A percentile compares a stretch with the other conserved stretches of the same genome.
phyloP scores from a whole-genome alignment of 495 filamentous ascomycete species.

The Mytilinidion resinicola region DNA sequence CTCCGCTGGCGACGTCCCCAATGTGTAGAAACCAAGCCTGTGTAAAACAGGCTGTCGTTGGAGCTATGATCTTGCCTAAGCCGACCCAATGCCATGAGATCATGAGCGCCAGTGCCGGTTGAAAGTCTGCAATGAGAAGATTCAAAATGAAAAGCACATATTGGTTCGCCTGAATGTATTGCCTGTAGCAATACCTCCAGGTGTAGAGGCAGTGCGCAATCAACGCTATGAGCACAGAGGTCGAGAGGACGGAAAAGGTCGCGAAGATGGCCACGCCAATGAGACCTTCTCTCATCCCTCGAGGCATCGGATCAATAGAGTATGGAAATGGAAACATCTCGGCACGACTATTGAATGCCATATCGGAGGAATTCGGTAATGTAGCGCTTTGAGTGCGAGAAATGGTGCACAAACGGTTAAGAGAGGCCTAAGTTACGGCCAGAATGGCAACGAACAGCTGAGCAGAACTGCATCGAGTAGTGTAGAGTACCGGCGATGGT shows the following conservation, averaged over 20 bases:
- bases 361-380: too few species aligned
- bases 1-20: slow-evolving; percentile 62
- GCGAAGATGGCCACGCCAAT: slow-evolving; percentile 30
- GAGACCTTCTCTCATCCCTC: slow-evolving; percentile 22
- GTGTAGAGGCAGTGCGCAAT: slow-evolving; percentile 32
- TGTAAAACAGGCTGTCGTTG: slow-evolving; percentile 52
- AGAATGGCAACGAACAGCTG: too few species aligned
- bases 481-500: too few species aligned
- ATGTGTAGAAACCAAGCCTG: slow-evolving; percentile 68
- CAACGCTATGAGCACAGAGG: slow-evolving; percentile 28
- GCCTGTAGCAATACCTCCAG: slow-evolving; percentile 32
- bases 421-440: too few species aligned
- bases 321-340: slow-evolving; percentile 27
- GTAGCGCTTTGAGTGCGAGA: too few species aligned
- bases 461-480: too few species aligned
- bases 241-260: slow-evolving; percentile 29
- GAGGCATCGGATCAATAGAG: slow-evolving; percentile 29
- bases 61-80: slow-evolving; percentile 51
- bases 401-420: too few species aligned
- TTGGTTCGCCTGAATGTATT: slow-evolving; percentile 54
- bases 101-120: slow-evolving; percentile 62
- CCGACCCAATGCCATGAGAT: slow-evolving; percentile 58
- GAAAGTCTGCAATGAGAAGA: slow-evolving; percentile 66
- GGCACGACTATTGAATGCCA: too few species aligned
- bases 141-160: slow-evolving; percentile 70